Evolutionary conservation across 176 grass and related monocot genomes (phyloP).

Genomic region (Cymbopogon citratus): DNA sequence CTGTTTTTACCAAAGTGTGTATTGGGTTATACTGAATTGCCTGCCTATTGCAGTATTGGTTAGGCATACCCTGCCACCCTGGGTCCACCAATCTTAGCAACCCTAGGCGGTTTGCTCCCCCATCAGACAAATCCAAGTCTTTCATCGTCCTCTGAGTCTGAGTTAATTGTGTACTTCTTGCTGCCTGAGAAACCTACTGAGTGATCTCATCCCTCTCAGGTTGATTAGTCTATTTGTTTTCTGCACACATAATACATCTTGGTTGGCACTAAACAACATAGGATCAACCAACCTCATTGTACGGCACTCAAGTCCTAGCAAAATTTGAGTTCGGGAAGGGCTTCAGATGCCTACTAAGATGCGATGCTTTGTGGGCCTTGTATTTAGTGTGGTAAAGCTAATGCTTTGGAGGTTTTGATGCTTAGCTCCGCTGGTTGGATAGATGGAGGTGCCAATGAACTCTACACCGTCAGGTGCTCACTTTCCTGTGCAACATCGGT

Average conservation of each 20-base stretch:
- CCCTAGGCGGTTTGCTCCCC: neutral
- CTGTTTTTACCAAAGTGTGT: neutral
- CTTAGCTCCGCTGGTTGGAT: neutral
- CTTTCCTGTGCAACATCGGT: slow-evolving; percentile 56
- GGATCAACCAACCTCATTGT: neutral
- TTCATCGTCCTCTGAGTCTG: neutral
- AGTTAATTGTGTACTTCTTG: neutral
- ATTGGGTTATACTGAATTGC: neutral
- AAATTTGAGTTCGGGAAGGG: neutral
- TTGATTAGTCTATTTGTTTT: neutral
- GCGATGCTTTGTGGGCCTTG: neutral
- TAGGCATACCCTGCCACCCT: neutral
- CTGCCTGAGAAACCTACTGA: neutral
- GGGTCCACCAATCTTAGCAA: neutral
- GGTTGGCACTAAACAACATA: neutral
- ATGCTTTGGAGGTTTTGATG: neutral
- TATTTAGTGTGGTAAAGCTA: neutral
- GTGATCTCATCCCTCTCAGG: neutral
- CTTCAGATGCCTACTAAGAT: neutral
- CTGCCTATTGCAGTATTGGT: neutral
- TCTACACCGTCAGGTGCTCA: neutral
- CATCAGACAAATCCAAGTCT: neutral
- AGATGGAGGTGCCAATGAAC: slow-evolving; percentile 36
- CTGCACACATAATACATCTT: neutral
- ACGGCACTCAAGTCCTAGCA: neutral